A percentile compares a stretch with the other conserved stretches of the same genome.
Evolutionary conservation across 2,329 filamentous ascomycete genomes (phyloP).

Genomic region (Aspergillus udagawae): DNA sequence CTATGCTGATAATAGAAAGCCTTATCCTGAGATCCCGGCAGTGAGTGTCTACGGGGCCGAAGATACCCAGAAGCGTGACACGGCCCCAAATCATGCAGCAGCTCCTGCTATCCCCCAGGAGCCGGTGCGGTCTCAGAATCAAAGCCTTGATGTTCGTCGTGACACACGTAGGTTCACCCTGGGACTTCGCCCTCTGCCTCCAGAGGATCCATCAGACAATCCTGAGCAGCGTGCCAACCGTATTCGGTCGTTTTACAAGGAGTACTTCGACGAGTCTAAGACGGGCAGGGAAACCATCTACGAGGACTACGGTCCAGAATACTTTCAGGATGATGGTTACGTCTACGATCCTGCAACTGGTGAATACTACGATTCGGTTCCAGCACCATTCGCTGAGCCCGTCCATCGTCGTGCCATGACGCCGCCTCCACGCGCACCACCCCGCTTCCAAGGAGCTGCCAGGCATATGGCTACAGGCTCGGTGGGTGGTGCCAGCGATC

Average conservation of each 20-base stretch:
- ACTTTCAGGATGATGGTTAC: constrained; percentile 58
- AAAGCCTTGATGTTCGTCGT: constrained; percentile 27
- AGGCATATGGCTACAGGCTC: constrained; percentile 48
- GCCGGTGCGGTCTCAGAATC: constrained; percentile 16
- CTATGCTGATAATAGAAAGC: constrained; percentile 53
- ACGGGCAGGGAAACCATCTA: constrained; percentile 56
- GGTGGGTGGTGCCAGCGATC: constrained; percentile 29
- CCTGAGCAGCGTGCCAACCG: constrained; percentile 92
- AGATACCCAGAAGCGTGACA: constrained; percentile 15
- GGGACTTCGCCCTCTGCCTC: constrained; percentile 77
- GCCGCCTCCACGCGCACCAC: constrained; percentile 70
- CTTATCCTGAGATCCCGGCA: constrained; percentile 42
- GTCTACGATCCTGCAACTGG: constrained; percentile 51
- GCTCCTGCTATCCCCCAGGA: constrained; percentile 23
- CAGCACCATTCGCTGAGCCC: constrained; percentile 73
- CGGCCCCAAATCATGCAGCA: constrained; percentile 9
- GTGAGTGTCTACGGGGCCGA: constrained; percentile 28
- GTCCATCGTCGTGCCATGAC: constrained; percentile 92
- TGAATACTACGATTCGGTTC: constrained; percentile 28
- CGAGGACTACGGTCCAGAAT: constrained; percentile 70
- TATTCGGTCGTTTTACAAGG: constrained; percentile 98
- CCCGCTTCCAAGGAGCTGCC: constrained; percentile 48
- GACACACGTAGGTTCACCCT: constrained; percentile 53
- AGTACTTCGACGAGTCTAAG: constrained; percentile 91
- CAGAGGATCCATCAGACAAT: constrained; percentile 81